phyloP scores from a whole-genome alignment of 1,284 basidiomycete genomes.

The Tilletia indica region DNA sequence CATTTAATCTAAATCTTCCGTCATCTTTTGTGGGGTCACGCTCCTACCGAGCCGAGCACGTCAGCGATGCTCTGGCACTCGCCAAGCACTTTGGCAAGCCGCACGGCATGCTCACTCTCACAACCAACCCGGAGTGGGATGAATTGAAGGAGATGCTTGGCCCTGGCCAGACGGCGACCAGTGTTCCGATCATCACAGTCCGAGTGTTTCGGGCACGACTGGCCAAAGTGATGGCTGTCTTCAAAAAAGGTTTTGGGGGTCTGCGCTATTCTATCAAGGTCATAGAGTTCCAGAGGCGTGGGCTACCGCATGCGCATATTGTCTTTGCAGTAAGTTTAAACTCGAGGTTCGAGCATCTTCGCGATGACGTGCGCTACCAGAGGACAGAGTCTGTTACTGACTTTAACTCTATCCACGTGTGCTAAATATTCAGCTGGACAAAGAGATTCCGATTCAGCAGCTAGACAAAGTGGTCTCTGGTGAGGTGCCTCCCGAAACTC shows the following conservation, averaged over 20 bases:
- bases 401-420: not conserved
- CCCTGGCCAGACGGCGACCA: not conserved
- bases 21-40: not conserved
- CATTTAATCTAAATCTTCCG: not conserved
- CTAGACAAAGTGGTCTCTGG: not conserved
- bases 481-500: not conserved
- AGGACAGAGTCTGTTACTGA: not conserved
- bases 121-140: not conserved
- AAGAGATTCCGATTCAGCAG: not conserved
- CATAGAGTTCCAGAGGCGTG: slow-evolving; percentile 14
- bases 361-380: not conserved
- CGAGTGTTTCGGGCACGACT: not conserved
- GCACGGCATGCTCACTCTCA: not conserved
- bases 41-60: not conserved
- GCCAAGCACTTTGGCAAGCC: not conserved
- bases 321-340: not conserved
- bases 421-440: not conserved
- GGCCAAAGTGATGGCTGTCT: not conserved
- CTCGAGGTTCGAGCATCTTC: too few relatives aligned
- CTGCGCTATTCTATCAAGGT: not conserved
- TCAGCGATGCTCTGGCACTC: not conserved
- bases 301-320: slow-evolving; percentile 2
- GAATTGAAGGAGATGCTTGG: not conserved
- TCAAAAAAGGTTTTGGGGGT: not conserved
- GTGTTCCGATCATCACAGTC: not conserved